Base-by-base conservation (phyloP, 2,329 filamentous ascomycete species). In the Juglanconis sp. region DNA sequence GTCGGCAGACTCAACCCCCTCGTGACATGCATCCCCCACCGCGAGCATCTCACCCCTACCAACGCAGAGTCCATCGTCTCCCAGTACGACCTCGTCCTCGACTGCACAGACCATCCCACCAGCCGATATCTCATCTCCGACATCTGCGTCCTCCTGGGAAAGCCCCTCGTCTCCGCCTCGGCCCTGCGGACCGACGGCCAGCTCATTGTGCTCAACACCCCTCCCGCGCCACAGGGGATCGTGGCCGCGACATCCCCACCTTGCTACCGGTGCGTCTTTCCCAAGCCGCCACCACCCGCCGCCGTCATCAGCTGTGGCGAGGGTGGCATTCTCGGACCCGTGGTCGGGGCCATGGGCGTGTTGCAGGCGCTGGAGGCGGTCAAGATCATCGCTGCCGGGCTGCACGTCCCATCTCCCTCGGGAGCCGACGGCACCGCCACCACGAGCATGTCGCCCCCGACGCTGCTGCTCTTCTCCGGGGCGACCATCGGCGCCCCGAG, bases 251-350 rank as follows among this genome's bases (percentile, higher is more conserved):
- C 35, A 5, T 1, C 44, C 6, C 15, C 54, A 2, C 93, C 94
- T 0, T 99, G 95, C 74, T 99, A 99, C 74, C 84, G 95, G 47
- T 99, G 95, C 70, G 84, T 98, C 11, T 99, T 96, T 67, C 93
- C 92, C 0, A 88, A 83, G 42, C 93, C 95, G 0, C 93, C 95
- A 0, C 92, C 94, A 0, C 85, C 91, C 0, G 90, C 90, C 47
- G 92, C 86, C 59, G 88, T 97, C 1, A 81, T 91, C 1, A 92
- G 88, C 62, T 99, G 95, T 69, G 92, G 93, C 46, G 95, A 99
- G 71, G 94, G 93, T 9, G 95, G 95, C 0, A 92, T 99, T 8
- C 69, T 99, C 1, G 95, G 95, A 0, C 93, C 95, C 0, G 92
- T 97, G 0, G 95, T 99, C 0, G 95, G 95, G 0, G 82, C 87